Evolutionary conservation across 1,139 yeast species (phyloP), one percentile per base, ranked within the genome.

Genomic region (Yamadazyma oceani): DNA sequence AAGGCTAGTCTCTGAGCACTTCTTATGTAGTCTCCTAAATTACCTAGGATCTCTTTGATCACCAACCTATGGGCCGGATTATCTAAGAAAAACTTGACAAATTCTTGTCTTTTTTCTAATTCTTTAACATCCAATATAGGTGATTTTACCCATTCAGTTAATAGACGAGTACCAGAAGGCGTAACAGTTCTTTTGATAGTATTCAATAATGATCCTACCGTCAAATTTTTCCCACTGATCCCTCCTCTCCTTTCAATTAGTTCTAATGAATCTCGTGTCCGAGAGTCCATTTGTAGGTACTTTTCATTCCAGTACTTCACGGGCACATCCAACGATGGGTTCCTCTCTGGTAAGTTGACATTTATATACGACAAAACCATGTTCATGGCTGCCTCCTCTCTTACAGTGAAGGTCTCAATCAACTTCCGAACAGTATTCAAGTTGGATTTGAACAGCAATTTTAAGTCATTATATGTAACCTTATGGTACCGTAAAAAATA

Each of bases 191-290:
- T 64, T 41, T 78, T 76, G 7, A 92, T 73, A 0, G 87, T 73
- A 13, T 79, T 75, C 10, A 86, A 63, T 13, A 92, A 60, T 0
- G 96, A 82, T 0, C 96, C 96, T 10, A 73, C 73, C 4, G 64
- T 66, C 11, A 81, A 70, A 13, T 75, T 75, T n/a, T 79, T 54
- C 3, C 74, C 83, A 40, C 80, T 66, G 6, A 80, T 64, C 5
- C 49, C 50, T 24, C 51, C 44, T 0, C 85, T 73, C 24, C 77
- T 47, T 32, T 65, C 73, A 0, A 69, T 62, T 22, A 92, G 62
- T 53, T 92, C 98, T 35, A 92, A 66, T 2, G 96, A 92, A 30
- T 81, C 83, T 23, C 90, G 70, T 0, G 97, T 87, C 35, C 95
- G 63, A 0, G 89, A 69, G 53, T 92, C 98, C 60, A 92, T 84